Evolutionary conservation across 2,329 filamentous ascomycete species (phyloP).

Genomic region (Aureobasidium zeae): DNA sequence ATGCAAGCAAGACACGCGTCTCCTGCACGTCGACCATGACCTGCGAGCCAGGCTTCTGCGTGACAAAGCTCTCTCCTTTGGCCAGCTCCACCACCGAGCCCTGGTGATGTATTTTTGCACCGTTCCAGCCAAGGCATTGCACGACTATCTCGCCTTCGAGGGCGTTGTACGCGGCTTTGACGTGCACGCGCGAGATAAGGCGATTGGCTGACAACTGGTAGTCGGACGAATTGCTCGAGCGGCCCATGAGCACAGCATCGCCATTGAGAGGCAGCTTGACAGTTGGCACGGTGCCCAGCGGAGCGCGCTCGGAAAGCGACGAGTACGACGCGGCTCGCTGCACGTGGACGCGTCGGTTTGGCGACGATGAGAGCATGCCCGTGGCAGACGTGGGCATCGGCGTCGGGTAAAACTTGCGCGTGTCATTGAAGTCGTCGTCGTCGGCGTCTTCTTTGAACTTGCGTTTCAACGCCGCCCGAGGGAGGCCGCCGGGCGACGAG

Average conservation of each 20-base stretch:
- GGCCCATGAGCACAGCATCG: conserved; percentile 74
- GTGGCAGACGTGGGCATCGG: conserved; percentile 91
- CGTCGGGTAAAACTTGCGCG: conserved; percentile 69
- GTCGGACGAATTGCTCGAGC: conserved; percentile 90
- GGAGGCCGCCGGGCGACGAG: conserved; percentile 61
- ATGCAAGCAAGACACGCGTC: conserved; percentile 77
- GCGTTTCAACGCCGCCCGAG: conserved; percentile 59
- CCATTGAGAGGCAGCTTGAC: conserved; percentile 74
- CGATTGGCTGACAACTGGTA: conserved; percentile 89
- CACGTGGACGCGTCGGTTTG: conserved; percentile 47
- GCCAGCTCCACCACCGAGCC: conserved; percentile 74
- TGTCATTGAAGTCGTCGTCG: too few relatives aligned
- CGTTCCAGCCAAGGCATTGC: conserved; percentile 91
- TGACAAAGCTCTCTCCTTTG: conserved; percentile 84
- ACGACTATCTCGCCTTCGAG: conserved; percentile 73
- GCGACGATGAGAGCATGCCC: conserved; percentile 80
- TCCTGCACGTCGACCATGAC: conserved; percentile 96
- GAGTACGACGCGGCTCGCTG: conserved; percentile 49
- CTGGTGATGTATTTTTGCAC: conserved; percentile 83
- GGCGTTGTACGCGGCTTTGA: conserved; percentile 74
- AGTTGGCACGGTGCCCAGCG: conserved; percentile 73
- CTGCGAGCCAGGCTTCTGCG: conserved; percentile 76
- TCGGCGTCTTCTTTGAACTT: conserved; percentile 44
- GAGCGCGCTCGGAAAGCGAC: conserved; percentile 65
- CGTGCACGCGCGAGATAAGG: conserved; percentile 85